Percentiles rank a stretch among this genome's conserved stretches.
Evolutionary conservation across 2,329 filamentous ascomycete species (phyloP).

Genomic region (Clonostachys rhizophaga): DNA sequence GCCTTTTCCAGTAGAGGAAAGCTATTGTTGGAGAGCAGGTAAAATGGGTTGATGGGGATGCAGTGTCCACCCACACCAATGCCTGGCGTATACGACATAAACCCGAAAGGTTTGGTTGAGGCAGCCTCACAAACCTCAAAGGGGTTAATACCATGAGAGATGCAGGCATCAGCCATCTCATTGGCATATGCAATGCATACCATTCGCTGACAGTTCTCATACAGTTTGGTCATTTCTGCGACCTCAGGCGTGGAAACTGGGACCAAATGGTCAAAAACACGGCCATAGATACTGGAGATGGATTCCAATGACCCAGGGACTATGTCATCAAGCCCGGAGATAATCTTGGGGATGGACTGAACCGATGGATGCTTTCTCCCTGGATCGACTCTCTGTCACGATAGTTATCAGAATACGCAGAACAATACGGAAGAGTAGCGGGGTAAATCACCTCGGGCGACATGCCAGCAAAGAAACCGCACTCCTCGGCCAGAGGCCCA

Average conservation of each 20-base stretch:
- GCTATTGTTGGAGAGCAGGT: slow-evolving; percentile 39
- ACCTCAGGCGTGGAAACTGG: slow-evolving; percentile 47
- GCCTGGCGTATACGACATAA: slow-evolving; percentile 38
- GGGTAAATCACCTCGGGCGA: slow-evolving; percentile 31
- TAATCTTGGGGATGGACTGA: slow-evolving; percentile 43
- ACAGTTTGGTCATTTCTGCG: slow-evolving; percentile 54
- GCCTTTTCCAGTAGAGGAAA: slow-evolving; percentile 41
- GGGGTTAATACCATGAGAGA: slow-evolving; percentile 36
- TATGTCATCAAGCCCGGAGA: slow-evolving; percentile 44
- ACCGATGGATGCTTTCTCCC: slow-evolving; percentile 34
- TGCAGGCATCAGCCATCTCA: slow-evolving; percentile 51
- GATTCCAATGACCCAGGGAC: slow-evolving; percentile 35
- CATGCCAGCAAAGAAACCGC: slow-evolving; percentile 41
- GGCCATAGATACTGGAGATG: slow-evolving; percentile 37
- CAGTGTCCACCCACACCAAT: slow-evolving; percentile 51
- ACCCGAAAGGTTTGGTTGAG: slow-evolving; percentile 47
- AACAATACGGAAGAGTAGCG: neutral
- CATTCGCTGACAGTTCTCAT: slow-evolving; percentile 54
- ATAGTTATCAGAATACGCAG: neutral
- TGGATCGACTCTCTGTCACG: slow-evolving; percentile 34
- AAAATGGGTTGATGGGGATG: slow-evolving; percentile 51
- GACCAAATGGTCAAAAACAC: slow-evolving; percentile 41
- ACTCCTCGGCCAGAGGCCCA: slow-evolving; percentile 32
- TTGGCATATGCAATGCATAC: slow-evolving; percentile 49
- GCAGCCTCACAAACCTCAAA: slow-evolving; percentile 45